Base-by-base conservation (phyloP, 352 stramenopile genomes). In the Phytophthora melonis region DNA sequence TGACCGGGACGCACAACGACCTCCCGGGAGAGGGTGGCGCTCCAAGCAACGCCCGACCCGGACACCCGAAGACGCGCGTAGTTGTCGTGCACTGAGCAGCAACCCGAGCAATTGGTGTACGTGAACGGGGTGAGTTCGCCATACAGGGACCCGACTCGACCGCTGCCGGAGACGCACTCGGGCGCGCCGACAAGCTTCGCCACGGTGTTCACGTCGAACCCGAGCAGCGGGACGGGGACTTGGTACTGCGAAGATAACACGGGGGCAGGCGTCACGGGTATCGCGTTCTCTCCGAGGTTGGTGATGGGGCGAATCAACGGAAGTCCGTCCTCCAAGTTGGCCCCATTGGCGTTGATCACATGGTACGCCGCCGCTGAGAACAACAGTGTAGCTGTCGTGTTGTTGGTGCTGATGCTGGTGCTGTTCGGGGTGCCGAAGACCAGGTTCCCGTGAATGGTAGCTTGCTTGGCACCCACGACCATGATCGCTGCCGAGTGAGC, bases 121-220 rank as follows among this genome's bases (percentile, higher is more conserved):
- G 78, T 81, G 64, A 91, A 90, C 2, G 84, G 69, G 14, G 66
- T 18, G 2, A 58, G 68, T 8, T 93, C 79, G 21, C 74, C 80
- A 56, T 90, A 92, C 0, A 90, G 43, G 13, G 87, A 82, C 27
- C 75, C 85, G 5, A 87, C 59, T 4, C 87, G 84, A 21, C 86
- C 87, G 4, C 58, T 83, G 7, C 85, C 82, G 13, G 82, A 87
- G n/a, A 77, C 68, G 43, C 88, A 95, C 14, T 83, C 69, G 1
- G 86, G 86, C 0, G 81, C 86, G 10, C 87, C 88, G 6, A 95
- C 75, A 53, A 95, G 79, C 58, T 93, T 94, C 1, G 77, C 88
- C 25, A 93, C 68, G 9, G 85, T 73, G 2, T 89, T 85, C 21
- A 91, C 63, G 52, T 95, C 83, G 52, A 93, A 84, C 0, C 84